Evolutionary conservation across 805 yeast species (phyloP).

Genomic region (Wickerhamiella azyma): DNA sequence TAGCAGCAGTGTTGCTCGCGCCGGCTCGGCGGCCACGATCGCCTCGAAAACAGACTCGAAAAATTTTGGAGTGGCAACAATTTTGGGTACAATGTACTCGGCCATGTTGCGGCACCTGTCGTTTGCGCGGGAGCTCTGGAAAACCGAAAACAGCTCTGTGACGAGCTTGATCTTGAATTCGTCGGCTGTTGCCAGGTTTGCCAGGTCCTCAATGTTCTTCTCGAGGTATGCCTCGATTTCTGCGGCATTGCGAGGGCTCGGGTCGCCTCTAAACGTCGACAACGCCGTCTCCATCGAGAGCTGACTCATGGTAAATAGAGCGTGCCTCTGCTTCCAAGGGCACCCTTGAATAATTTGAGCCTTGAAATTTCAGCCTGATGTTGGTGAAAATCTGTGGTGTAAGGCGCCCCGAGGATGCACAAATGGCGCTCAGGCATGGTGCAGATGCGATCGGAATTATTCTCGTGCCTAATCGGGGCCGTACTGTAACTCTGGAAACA

Average conservation of each 20-base stretch:
- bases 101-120: constrained; percentile 6
- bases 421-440: constrained; percentile 51
- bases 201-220: constrained; percentile 10
- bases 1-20: constrained; percentile 12
- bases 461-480: constrained; percentile 64
- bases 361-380: no score
- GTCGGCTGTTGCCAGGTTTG: background rate
- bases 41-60: constrained; percentile 14
- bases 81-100: constrained; percentile 9
- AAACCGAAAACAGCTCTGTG: constrained; percentile 1
- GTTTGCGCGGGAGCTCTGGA: background rate
- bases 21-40: background rate
- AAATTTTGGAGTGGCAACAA: constrained; percentile 12
- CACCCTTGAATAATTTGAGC: no score
- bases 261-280: background rate
- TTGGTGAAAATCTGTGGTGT: constrained; percentile 84
- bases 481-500: constrained; percentile 43
- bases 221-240: constrained; percentile 15
- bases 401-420: constrained; percentile 52
- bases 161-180: constrained; percentile 4
- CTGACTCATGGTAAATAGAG: background rate
- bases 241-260: constrained; percentile 9
- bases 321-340: no score
- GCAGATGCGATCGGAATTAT: constrained; percentile 77
- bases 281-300: background rate